These are phyloP conservation scores for Lachnellula arida DNA, from an alignment of 2,329 filamentous ascomycete species.

Conservation along the genomic window DNA sequence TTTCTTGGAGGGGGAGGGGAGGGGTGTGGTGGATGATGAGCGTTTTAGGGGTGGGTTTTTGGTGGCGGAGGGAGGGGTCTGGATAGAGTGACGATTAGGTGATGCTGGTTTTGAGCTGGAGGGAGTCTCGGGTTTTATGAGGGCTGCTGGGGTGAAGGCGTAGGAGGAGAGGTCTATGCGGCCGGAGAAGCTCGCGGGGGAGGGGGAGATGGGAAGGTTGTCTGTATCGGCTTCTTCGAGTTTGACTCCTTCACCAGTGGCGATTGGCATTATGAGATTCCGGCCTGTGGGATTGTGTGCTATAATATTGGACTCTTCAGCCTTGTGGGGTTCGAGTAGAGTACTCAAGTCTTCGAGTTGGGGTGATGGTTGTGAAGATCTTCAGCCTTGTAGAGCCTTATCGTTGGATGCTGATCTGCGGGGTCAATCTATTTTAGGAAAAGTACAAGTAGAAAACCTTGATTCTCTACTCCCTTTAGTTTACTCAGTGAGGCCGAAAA, in stretches of 20 bases:
- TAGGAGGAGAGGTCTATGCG: constrained; percentile 23
- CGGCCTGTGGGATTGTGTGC: neutral
- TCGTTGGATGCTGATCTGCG: neutral
- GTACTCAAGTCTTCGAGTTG: neutral
- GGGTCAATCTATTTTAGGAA: neutral
- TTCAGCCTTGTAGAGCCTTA: neutral
- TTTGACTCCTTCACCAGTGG: neutral
- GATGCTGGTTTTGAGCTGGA: constrained; percentile 5
- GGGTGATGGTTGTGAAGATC: neutral
- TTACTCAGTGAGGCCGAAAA: neutral
- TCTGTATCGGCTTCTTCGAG: constrained; percentile 5
- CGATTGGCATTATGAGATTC: neutral
- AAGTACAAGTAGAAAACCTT: neutral
- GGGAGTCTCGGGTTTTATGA: neutral
- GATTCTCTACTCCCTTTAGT: neutral
- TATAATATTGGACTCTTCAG: neutral
- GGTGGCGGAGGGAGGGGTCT: neutral
- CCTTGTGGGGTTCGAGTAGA: neutral
- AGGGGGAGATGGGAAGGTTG: neutral
- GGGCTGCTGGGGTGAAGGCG: constrained; percentile 15
- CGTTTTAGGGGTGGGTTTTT: too few relatives aligned
- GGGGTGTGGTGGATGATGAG: too few relatives aligned
- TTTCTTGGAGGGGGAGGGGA: too few relatives aligned
- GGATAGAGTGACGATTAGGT: constrained; percentile 10
- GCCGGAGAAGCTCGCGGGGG: constrained; percentile 25